Evolutionary conservation across 2,329 filamentous ascomycete genomes (phyloP).

Genomic region (Trichoderma cornu-damae): DNA sequence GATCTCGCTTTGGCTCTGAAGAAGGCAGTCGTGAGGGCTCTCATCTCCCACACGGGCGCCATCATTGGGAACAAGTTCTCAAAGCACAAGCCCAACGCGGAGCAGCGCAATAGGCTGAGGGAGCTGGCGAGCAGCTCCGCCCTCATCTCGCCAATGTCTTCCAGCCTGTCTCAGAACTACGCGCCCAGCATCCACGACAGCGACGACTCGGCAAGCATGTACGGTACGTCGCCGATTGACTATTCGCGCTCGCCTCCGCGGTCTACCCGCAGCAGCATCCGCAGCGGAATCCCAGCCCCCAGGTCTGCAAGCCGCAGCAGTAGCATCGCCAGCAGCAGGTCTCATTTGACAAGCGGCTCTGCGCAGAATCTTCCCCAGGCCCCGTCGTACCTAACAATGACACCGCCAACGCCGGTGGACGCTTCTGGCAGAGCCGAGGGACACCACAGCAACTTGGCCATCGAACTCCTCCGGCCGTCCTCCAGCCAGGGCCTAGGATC

Average conservation of each 20-base stretch:
- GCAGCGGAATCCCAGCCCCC: conserved; percentile 43
- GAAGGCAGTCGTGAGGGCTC: conserved; percentile 85
- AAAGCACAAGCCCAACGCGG: conserved; percentile 74
- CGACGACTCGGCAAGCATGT: conserved; percentile 53
- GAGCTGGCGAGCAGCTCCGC: conserved; percentile 78
- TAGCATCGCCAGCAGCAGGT: conserved; percentile 46
- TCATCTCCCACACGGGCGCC: conserved; percentile 91
- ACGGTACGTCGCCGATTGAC: conserved; percentile 50
- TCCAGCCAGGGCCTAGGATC: conserved; percentile 30
- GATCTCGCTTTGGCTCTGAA: conserved; percentile 90
- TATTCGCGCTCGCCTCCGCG: conserved; percentile 55
- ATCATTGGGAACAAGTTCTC: conserved; percentile 98
- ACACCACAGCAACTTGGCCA: conserved; percentile 25
- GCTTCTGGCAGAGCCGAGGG: conserved; percentile 22
- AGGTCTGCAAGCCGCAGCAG: conserved; percentile 49
- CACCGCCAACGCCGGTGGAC: conserved; percentile 41
- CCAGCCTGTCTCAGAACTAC: conserved; percentile 34
- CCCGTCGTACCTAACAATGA: conserved; percentile 44
- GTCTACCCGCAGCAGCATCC: conserved; percentile 46
- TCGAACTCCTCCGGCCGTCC: conserved; percentile 31
- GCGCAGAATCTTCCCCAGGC: conserved; percentile 28
- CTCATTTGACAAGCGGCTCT: conserved; percentile 35
- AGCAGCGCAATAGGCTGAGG: conserved; percentile 71
- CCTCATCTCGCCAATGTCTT: conserved; percentile 49
- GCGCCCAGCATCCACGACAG: conserved; percentile 45